Conservation (phyloP, 345 rosid genomes). For the Melaleuca quinquenervia region DNA sequence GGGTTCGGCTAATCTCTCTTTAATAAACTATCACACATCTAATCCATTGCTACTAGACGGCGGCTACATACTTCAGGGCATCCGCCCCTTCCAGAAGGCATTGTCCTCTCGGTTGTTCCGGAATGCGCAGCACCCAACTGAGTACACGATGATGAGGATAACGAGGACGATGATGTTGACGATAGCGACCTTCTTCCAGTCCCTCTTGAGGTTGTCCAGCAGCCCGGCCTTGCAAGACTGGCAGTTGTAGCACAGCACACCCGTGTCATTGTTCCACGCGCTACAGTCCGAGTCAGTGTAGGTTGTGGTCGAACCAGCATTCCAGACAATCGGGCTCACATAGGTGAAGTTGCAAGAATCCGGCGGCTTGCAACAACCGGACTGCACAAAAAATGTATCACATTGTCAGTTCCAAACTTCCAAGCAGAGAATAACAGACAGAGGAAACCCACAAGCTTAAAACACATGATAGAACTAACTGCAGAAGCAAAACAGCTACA, state of each 20-base stretch:
- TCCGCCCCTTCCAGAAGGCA: not conserved
- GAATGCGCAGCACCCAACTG: slow-evolving; percentile 39
- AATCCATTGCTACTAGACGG: not conserved
- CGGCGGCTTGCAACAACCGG: slow-evolving; percentile 33
- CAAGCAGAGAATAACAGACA: not conserved
- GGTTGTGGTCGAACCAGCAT: not conserved
- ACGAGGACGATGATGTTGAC: slow-evolving; percentile 26
- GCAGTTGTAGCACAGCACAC: slow-evolving; percentile 15
- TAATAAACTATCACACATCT: not conserved
- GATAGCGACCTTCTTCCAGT: slow-evolving; percentile 18
- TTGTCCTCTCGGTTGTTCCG: slow-evolving; percentile 24
- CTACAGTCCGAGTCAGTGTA: slow-evolving; percentile 1
- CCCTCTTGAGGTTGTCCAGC: slow-evolving; percentile 4
- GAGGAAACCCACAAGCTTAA: not conserved
- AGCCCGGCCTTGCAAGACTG: slow-evolving; percentile 21
- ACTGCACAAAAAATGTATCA: not conserved
- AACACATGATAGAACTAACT: not conserved
- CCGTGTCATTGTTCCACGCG: not conserved
- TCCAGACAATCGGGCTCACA: slow-evolving; percentile 3
- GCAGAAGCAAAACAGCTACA: not conserved
- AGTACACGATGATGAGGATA: slow-evolving; percentile 28
- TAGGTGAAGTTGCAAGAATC: slow-evolving; percentile 6
- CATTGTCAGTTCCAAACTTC: not conserved
- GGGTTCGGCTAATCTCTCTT: not conserved
- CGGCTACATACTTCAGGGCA: not conserved